Percentiles rank a stretch among this genome's conserved stretches.
Conservation (phyloP, 371 early-diverging fungal genomes). For the Syncephalastrum racemosum region DNA sequence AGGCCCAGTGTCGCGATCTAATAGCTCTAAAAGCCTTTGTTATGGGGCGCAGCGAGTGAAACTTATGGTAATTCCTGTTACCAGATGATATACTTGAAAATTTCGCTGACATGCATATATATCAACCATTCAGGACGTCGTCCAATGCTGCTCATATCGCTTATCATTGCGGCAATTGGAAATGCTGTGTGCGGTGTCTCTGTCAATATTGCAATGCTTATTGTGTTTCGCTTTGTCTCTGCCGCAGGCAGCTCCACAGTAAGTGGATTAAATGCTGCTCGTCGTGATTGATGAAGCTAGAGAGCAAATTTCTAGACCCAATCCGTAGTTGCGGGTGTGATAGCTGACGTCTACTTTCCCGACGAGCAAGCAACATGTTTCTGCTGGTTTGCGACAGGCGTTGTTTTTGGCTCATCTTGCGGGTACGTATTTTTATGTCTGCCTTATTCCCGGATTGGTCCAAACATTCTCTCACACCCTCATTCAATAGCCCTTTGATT, state of each 20-base stretch:
- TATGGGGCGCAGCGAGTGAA: not conserved
- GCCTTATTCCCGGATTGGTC: no score
- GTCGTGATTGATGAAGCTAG: not conserved
- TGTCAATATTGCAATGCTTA: slow-evolving; percentile 26
- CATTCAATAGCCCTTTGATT: slow-evolving; percentile 36
- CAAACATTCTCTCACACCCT: not conserved
- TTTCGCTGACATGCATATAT: not conserved
- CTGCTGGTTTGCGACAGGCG: no score
- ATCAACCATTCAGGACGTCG: slow-evolving; percentile 18
- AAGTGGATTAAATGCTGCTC: not conserved
- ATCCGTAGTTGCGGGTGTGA: no score
- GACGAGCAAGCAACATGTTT: no score
- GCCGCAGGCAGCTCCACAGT: slow-evolving; percentile 18
- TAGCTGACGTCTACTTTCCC: no score
- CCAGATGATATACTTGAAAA: not conserved
- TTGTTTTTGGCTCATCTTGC: no score
- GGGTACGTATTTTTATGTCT: no score
- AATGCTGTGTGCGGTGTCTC: slow-evolving; percentile 25
- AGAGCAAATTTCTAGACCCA: no score
- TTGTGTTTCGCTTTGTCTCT: slow-evolving; percentile 28
- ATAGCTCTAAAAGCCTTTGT: no score
- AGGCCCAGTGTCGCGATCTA: no score
- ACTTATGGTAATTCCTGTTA: not conserved
- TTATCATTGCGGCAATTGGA: slow-evolving; percentile 23
- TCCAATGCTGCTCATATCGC: slow-evolving; percentile 21